Conservation (phyloP, 495 filamentous ascomycete genomes). For the Haplographium delicatum region DNA sequence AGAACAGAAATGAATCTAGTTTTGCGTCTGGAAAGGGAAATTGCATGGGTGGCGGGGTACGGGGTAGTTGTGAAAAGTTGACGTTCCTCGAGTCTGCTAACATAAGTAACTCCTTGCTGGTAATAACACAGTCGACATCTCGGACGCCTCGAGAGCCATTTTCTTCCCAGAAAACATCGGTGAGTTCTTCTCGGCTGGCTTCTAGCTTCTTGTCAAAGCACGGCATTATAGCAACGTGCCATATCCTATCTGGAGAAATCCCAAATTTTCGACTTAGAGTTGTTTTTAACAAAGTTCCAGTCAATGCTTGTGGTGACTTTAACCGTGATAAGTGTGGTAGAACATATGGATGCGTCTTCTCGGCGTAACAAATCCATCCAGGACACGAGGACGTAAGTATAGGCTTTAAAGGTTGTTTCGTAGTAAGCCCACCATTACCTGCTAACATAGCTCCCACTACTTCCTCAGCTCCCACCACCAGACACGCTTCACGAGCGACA, state of each 20-base stretch:
- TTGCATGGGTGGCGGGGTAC: conserved; percentile 38
- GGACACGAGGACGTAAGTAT: conserved; percentile 89
- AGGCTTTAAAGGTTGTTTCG: conserved; percentile 52
- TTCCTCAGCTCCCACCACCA: conserved; percentile 80
- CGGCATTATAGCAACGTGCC: conserved; percentile 93
- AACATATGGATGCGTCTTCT: conserved; percentile 92
- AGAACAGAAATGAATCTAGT: conserved; percentile 69
- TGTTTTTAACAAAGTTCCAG: conserved; percentile 84
- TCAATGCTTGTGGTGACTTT: conserved; percentile 90
- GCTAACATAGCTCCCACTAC: conserved; percentile 36
- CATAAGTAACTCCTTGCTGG: conserved; percentile 84
- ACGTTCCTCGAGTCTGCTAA: conserved; percentile 74
- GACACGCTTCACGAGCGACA: conserved; percentile 64
- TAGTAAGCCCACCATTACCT: conserved; percentile 20
- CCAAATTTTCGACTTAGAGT: conserved; percentile 64
- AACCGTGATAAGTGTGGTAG: conserved; percentile 85
- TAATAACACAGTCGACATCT: conserved; percentile 97
- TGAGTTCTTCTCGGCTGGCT: conserved; percentile 88
- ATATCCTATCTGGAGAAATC: conserved; percentile 74
- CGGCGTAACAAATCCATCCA: conserved; percentile 97
- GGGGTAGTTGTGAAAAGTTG: conserved; percentile 63
- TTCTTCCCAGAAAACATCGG: conserved; percentile 66
- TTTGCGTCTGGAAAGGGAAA: conserved; percentile 61
- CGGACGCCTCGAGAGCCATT: conserved; percentile 49
- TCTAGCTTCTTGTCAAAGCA: conserved; percentile 99